Conservation (phyloP, 2,329 filamentous ascomycete species). For the Calonectria pteridis region DNA sequence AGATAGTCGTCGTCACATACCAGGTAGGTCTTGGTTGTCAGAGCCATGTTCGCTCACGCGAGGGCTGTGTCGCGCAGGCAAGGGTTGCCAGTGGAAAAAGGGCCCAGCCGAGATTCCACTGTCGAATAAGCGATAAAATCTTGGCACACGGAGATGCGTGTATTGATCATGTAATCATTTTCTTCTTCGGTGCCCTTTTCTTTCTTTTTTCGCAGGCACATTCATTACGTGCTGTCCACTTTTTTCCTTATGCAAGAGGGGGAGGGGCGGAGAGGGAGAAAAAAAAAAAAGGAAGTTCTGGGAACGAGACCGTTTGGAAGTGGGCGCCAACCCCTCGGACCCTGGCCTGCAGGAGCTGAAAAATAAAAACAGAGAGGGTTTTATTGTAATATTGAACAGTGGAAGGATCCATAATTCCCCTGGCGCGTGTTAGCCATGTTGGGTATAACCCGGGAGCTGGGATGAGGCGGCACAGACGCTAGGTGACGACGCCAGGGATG, state of each 20-base stretch:
- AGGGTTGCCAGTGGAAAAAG: neutral
- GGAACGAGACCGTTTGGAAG: neutral
- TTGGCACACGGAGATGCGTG: neutral
- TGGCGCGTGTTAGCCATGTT: neutral
- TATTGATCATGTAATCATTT: neutral
- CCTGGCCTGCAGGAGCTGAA: neutral
- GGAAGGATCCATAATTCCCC: neutral
- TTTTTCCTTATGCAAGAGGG: neutral
- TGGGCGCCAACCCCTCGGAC: neutral
- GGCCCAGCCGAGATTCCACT: neutral
- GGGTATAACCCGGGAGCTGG: neutral
- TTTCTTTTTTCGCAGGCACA: neutral
- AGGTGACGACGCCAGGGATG: neutral
- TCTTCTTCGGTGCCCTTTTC: neutral
- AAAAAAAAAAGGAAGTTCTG: neutral
- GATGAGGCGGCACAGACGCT: neutral
- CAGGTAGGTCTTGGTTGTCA: conserved; percentile 1
- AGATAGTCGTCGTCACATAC: neutral
- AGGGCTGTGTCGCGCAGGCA: neutral
- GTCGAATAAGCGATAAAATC: neutral
- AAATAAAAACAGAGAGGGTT: neutral
- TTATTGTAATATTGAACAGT: neutral
- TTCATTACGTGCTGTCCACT: neutral
- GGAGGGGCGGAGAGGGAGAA: no score
- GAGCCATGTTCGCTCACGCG: neutral